These are phyloP conservation scores for Pachyrhizus erosus DNA, from an alignment of 306 rosid genomes.

Conservation along the genomic window DNA sequence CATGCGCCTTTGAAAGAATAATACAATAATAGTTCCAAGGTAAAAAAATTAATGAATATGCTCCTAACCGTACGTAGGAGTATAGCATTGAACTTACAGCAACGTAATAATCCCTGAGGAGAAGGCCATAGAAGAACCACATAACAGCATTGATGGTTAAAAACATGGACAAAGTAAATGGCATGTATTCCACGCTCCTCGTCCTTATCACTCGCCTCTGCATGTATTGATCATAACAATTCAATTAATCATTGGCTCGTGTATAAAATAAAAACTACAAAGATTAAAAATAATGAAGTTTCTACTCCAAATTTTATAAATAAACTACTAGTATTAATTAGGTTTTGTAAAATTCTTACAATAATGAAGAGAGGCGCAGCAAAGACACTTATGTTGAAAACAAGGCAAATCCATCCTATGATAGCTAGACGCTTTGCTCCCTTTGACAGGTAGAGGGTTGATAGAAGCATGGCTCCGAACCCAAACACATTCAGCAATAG, in stretches of 20 bases:
- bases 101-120: conserved; percentile 80
- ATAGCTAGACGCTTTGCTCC: conserved; percentile 66
- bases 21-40: not conserved
- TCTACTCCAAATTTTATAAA: not conserved
- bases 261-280: not conserved
- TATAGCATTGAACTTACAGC: conserved; percentile 62
- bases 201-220: conserved; percentile 80
- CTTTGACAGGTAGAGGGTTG: conserved; percentile 64
- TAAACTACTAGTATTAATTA: not conserved
- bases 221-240: conserved; percentile 8
- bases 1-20: not conserved
- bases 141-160: conserved; percentile 82
- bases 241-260: not conserved
- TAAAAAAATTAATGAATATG: not conserved
- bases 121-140: conserved; percentile 96
- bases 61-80: not conserved
- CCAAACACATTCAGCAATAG: conserved; percentile 75
- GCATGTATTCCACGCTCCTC: conserved; percentile 93
- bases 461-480: conserved; percentile 72
- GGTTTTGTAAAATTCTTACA: conserved; percentile 52
- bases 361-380: conserved; percentile 89
- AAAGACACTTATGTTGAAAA: conserved; percentile 77
- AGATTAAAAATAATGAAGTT: not conserved
- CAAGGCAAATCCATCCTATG: conserved; percentile 90
- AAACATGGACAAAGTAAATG: conserved; percentile 77